Evolutionary conservation across 2,329 filamentous ascomycete species (phyloP).

Genomic region (Ophiostoma fasciatum): DNA sequence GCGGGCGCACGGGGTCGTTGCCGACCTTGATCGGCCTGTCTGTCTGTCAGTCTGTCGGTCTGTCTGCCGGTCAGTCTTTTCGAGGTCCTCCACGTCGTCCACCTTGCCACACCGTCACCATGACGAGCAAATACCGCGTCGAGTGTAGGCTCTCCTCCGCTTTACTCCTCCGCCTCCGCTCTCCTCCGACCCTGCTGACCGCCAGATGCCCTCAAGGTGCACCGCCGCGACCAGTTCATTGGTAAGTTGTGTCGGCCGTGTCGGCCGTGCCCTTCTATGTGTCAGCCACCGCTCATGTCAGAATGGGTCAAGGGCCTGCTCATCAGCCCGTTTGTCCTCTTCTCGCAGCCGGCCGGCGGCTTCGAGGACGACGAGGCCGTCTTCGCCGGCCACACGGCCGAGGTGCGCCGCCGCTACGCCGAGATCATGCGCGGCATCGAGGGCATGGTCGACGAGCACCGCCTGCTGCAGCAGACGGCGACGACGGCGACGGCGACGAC

Average conservation of each 20-base stretch:
- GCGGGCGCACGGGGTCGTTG: no score
- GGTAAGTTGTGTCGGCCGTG: no score
- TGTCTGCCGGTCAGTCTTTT: no score
- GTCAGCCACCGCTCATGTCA: constrained; percentile 17
- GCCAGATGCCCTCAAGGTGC: constrained; percentile 56
- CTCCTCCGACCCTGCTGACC: no score
- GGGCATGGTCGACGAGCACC: constrained; percentile 80
- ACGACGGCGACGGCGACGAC: constrained; percentile 15
- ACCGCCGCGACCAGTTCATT: constrained; percentile 80
- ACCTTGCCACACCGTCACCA: constrained; percentile 15
- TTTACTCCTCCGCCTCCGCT: no score
- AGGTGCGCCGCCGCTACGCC: constrained; percentile 76
- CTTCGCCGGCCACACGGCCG: constrained; percentile 58
- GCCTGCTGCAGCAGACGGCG: constrained; percentile 48
- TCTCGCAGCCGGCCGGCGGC: constrained; percentile 83
- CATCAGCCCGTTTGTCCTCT: constrained; percentile 89
- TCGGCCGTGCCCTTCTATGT: no score
- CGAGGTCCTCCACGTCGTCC: background rate
- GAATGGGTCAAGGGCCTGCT: constrained; percentile 96
- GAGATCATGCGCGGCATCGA: constrained; percentile 95
- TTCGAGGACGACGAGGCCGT: constrained; percentile 54
- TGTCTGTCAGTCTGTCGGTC: no score
- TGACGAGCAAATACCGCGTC: constrained; percentile 53
- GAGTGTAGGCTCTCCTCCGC: no score
- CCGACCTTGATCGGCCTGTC: constrained; percentile 1